Percentiles rank a stretch among this genome's conserved stretches.
These are phyloP conservation scores for Penicillium odoratum DNA, from an alignment of 495 filamentous ascomycete species.

Conservation along the genomic window DNA sequence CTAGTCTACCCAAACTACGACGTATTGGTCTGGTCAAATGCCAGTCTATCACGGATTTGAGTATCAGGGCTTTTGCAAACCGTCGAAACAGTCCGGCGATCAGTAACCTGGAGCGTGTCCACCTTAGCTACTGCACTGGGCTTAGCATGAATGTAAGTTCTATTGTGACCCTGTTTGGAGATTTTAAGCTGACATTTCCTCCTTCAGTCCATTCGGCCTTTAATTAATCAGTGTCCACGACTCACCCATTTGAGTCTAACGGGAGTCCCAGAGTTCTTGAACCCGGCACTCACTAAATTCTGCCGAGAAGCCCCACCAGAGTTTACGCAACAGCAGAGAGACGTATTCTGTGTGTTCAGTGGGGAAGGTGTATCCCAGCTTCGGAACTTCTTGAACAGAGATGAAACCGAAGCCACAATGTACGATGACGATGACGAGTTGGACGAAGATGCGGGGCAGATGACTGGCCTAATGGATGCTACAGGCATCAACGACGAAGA, in stretches of 20 bases:
- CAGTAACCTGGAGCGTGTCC: conserved; percentile 82
- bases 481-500: conserved; percentile 54
- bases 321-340: conserved; percentile 92
- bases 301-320: conserved; percentile 86
- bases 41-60: conserved; percentile 79
- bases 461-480: conserved; percentile 57
- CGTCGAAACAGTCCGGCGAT: conserved; percentile 47
- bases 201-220: conserved; percentile 79
- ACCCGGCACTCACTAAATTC: conserved; percentile 73
- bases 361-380: conserved; percentile 78
- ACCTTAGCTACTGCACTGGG: conserved; percentile 92
- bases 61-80: conserved; percentile 79
- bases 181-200: conserved; percentile 16
- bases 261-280: conserved; percentile 79
- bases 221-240: conserved; percentile 87
- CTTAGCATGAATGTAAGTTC: conserved; percentile 72
- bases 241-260: conserved; percentile 95
- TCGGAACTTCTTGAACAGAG: conserved; percentile 70
- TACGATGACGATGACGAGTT: conserved; percentile 59
- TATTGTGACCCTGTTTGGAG: not conserved
- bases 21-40: conserved; percentile 97
- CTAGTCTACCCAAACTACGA: conserved; percentile 85
- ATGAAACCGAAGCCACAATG: conserved; percentile 50
- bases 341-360: conserved; percentile 97
- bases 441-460: conserved; percentile 53